These are phyloP conservation scores for Tolypocladium ovalisporum DNA, from an alignment of 2,329 filamentous ascomycete genomes.

Conservation along the genomic window DNA sequence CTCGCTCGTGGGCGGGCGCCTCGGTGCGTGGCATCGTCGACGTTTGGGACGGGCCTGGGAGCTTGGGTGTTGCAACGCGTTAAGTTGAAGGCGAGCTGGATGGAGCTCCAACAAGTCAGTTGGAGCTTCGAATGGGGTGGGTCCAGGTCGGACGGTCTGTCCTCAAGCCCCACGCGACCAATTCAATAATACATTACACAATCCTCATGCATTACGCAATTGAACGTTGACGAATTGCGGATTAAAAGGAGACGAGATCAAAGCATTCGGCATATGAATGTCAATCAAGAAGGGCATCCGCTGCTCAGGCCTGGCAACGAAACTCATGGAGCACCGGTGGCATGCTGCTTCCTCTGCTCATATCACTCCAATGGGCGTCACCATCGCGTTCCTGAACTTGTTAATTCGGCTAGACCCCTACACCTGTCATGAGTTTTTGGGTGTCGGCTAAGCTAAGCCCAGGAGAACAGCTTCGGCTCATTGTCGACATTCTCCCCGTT, in stretches of 20 bases:
- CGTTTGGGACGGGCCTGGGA: neutral
- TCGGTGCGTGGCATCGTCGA: constrained; percentile 16
- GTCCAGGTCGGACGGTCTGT: neutral
- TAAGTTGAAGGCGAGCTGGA: neutral
- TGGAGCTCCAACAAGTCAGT: neutral
- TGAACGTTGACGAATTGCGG: no score
- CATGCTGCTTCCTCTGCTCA: neutral
- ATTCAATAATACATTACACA: neutral
- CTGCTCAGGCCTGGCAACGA: neutral
- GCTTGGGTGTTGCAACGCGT: neutral
- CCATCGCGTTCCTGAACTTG: no score
- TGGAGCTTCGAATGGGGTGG: neutral
- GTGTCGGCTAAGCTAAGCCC: constrained; percentile 1
- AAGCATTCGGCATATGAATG: neutral
- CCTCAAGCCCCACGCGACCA: neutral
- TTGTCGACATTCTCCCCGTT: constrained; percentile 15
- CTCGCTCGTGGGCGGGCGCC: constrained; percentile 13
- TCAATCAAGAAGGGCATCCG: neutral
- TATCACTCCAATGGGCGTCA: no score
- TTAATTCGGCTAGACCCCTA: no score
- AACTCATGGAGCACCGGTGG: neutral
- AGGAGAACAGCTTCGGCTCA: constrained; percentile 19
- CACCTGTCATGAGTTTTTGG: neutral
- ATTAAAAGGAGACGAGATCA: no score
- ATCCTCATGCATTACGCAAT: no score